These are phyloP conservation scores for Fonsecaea pedrosoi DNA, from an alignment of 2,329 filamentous ascomycete genomes.

Conservation along the genomic window DNA sequence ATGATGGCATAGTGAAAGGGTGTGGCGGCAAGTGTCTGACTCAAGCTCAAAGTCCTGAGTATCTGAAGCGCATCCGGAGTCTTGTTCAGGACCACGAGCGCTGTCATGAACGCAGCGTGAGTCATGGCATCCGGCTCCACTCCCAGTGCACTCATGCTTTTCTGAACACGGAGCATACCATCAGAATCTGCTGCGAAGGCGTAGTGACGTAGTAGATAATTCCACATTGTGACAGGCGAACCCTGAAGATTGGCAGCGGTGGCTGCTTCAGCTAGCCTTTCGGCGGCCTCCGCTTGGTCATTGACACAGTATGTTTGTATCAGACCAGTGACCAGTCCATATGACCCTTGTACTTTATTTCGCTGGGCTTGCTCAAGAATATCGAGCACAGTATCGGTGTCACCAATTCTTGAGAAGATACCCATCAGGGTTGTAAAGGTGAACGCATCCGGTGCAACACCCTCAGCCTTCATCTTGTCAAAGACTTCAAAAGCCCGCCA, in stretches of 20 bases:
- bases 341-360: conserved; percentile 58
- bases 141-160: conserved; percentile 60
- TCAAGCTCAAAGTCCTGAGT: conserved; percentile 49
- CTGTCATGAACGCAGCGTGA: conserved; percentile 67
- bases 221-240: conserved; percentile 73
- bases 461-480: conserved; percentile 60
- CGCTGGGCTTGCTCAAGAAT: conserved; percentile 69
- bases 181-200: conserved; percentile 67
- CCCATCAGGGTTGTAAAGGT: conserved; percentile 78
- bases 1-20: conserved; percentile 56
- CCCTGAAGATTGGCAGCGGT: conserved; percentile 59
- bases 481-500: conserved; percentile 71
- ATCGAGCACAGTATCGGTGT: conserved; percentile 71
- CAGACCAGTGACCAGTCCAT: conserved; percentile 67
- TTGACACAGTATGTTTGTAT: conserved; percentile 72
- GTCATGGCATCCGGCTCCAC: conserved; percentile 64
- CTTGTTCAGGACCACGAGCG: conserved; percentile 59
- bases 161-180: conserved; percentile 61
- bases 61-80: conserved; percentile 64
- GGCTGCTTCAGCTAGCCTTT: conserved; percentile 65
- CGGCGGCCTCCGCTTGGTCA: conserved; percentile 61
- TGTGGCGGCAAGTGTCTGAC: conserved; percentile 47
- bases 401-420: conserved; percentile 72
- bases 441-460: conserved; percentile 63
- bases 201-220: conserved; percentile 73